Evolutionary conservation across 2,329 filamentous ascomycete genomes (phyloP), one percentile per base, ranked within the genome.

Genomic region (Hymenoscyphus linearis): DNA sequence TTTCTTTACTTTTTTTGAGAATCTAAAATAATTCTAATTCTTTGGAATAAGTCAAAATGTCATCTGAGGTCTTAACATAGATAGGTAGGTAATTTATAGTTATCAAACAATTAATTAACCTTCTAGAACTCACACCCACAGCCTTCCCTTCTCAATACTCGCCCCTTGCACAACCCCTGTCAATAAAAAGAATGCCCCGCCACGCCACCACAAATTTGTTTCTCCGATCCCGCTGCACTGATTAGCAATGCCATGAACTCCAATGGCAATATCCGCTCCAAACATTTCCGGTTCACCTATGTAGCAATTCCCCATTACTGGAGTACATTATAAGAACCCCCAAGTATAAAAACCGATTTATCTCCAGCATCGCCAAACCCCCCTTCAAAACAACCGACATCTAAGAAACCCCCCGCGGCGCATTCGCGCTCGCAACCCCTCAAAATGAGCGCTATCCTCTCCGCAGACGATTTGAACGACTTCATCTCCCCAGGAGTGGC

Each of bases 401-500:
- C 37, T 5, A 14, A 12, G 7, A 5, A 25, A 7, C 4, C 18
- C 4, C 40, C 18, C 52, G 64, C 59, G 63, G 62, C 67, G 68
- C 65, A 52, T 60, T 22, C 52, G 65, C 61, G 62, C 65, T 62
- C 60, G 62, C 52, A 58, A 37, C 44, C 50, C 14, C 47, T 37
- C 40, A 40, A 25, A 22, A 99, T 99, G 95, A 96, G 92, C 74
- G 95, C 95, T 65, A 99, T 99, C 71, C 88, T 99, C 71, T 98
- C 93, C 60, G 88, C 89, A 71, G 93, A 99, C 79, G 93, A 97
- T 75, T 82, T 99, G 64, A 99, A 99, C 80, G 95, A 99, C 81
- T 99, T 99, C 79, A 99, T 99, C 74, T 95, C 90, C 61, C 95
- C 95, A 14, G 93, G 93, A 65, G 93, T 99, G 72, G 95, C 95